Evolutionary conservation across 1,284 basidiomycete species (phyloP).

Genomic region (Cerrena zonata): DNA sequence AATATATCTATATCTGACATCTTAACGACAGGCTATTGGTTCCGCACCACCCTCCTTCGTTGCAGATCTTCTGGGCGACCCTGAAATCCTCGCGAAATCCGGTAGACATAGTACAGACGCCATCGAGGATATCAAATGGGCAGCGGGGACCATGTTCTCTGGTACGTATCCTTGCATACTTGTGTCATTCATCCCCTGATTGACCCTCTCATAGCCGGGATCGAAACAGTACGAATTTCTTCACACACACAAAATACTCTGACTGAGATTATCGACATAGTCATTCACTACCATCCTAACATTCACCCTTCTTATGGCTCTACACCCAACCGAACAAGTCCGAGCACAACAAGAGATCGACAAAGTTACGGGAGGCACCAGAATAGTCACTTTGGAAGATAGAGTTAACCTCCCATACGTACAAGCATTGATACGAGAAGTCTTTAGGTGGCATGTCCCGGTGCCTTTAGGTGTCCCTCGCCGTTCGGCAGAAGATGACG

Average conservation of each 20-base stretch:
- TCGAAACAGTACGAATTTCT: neutral
- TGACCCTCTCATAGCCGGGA: neutral
- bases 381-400: conserved; percentile 32
- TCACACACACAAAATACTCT: neutral
- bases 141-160: neutral
- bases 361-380: conserved; percentile 22
- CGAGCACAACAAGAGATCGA: conserved; percentile 31
- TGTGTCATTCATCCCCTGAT: neutral
- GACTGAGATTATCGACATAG: neutral
- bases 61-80: neutral
- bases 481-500: neutral
- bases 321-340: conserved; percentile 25
- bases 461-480: neutral
- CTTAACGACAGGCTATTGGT: conserved; percentile 1
- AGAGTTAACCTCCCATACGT: conserved; percentile 26
- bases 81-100: neutral
- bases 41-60: neutral
- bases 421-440: conserved; percentile 27
- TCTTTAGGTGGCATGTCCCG: neutral
- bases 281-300: conserved; percentile 5
- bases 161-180: neutral
- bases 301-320: conserved; percentile 26
- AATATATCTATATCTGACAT: neutral
- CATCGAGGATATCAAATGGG: conserved; percentile 1
- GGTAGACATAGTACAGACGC: neutral